Evolutionary conservation across 371 early-diverging fungal species (phyloP).

Genomic region (Mucor saturninus): DNA sequence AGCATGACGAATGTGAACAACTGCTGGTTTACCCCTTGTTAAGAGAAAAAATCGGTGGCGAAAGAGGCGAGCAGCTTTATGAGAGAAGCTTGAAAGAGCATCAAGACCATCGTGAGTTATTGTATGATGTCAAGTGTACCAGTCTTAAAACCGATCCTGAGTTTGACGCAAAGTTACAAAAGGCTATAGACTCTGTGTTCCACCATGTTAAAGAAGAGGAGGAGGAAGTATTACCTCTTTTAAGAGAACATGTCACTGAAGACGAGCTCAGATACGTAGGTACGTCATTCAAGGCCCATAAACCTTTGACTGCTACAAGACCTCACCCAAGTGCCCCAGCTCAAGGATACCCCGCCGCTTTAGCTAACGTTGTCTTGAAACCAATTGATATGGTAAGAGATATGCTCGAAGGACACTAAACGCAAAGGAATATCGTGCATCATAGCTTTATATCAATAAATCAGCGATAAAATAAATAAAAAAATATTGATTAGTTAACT

Average conservation of each 20-base stretch:
- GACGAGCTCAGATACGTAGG: conserved; percentile 11
- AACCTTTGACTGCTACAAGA: conserved; percentile 18
- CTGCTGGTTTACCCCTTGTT: conserved; percentile 19
- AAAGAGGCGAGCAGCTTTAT: no score
- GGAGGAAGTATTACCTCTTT: conserved; percentile 16
- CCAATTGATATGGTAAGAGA: conserved; percentile 16
- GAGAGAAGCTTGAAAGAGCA: no score
- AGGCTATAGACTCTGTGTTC: conserved; percentile 14
- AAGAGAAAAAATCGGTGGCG: conserved; percentile 5
- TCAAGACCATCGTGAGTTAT: no score
- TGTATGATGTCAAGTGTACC: no score
- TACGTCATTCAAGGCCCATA: conserved; percentile 19
- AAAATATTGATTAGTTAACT: no score
- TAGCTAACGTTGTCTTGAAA: conserved; percentile 3
- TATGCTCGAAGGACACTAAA: no score
- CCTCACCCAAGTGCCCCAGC: conserved; percentile 21
- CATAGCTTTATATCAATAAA: no score
- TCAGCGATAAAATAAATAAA: no score
- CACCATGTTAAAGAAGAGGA: conserved; percentile 13
- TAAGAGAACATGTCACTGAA: conserved; percentile 13
- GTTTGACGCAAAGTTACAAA: conserved; percentile 10
- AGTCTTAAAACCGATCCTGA: background rate
- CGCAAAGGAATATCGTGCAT: background rate
- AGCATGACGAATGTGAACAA: conserved; percentile 21
- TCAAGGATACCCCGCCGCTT: conserved; percentile 20